phyloP scores from a whole-genome alignment of 2,329 filamentous ascomycete species.

The Emergomyces orientalis region DNA sequence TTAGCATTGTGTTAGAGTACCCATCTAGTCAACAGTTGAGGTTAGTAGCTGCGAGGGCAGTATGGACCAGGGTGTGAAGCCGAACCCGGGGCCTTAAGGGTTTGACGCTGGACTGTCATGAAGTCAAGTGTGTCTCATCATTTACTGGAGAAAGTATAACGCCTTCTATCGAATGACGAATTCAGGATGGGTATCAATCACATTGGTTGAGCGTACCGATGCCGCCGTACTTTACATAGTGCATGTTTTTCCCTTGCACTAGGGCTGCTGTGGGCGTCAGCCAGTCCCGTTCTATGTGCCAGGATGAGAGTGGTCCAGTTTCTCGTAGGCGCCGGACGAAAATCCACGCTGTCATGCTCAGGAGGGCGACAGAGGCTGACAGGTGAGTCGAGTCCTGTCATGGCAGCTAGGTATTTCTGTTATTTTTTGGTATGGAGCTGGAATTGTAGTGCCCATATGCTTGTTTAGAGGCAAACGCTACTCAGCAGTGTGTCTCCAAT shows the following conservation, averaged over 20 bases:
- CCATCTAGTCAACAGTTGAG: background rate
- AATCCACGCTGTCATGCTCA: background rate
- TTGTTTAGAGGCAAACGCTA: background rate
- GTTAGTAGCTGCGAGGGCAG: background rate
- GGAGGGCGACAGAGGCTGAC: background rate
- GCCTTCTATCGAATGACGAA: conserved; percentile 1
- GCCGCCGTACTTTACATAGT: background rate
- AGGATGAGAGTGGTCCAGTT: background rate
- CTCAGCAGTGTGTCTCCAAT: background rate
- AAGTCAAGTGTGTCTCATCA: conserved; percentile 12
- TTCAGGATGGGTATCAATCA: conserved; percentile 2
- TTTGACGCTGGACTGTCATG: conserved; percentile 10
- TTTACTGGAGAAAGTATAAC: background rate
- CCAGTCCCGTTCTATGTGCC: background rate
- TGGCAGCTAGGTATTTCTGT: background rate
- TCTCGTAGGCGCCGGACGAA: conserved; percentile 3
- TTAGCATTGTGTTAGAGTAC: background rate
- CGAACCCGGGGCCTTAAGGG: conserved; percentile 8
- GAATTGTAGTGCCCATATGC: background rate
- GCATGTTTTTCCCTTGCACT: background rate
- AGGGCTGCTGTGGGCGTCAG: background rate
- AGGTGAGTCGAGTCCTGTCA: background rate
- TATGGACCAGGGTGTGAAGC: conserved; percentile 8
- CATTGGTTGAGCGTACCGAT: background rate
- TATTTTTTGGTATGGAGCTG: background rate